Evolutionary conservation across 257 asterid species (phyloP).

Genomic region (Plectranthus barbatus): DNA sequence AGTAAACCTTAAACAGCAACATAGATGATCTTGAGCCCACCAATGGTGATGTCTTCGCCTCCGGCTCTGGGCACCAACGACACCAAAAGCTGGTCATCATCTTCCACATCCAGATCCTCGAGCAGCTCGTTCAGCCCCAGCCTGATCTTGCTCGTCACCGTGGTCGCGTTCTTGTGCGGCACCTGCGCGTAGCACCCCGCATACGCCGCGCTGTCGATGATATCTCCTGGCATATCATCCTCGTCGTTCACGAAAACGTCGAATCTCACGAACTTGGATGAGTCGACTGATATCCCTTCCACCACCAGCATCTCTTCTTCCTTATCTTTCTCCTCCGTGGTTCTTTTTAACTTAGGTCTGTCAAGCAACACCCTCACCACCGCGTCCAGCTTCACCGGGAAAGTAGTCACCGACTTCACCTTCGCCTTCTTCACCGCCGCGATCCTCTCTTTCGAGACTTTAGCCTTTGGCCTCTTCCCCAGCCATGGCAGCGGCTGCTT

Average conservation of each 20-base stretch:
- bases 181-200: slow-evolving; percentile 32
- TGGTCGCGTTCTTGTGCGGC: slow-evolving; percentile 22
- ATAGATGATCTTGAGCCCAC: slow-evolving; percentile 30
- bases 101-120: slow-evolving; percentile 36
- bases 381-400: slow-evolving; percentile 26
- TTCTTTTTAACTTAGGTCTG: slow-evolving; percentile 23
- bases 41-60: slow-evolving; percentile 23
- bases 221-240: slow-evolving; percentile 15
- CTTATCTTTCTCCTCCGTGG: slow-evolving; percentile 16
- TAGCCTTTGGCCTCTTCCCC: slow-evolving; percentile 16
- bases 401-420: not conserved
- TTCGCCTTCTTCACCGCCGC: not conserved
- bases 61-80: slow-evolving; percentile 30
- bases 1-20: not conserved
- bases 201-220: slow-evolving; percentile 31
- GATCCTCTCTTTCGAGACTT: slow-evolving; percentile 1
- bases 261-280: slow-evolving; percentile 18
- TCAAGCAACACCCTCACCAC: slow-evolving; percentile 27
- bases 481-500: slow-evolving; percentile 33
- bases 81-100: slow-evolving; percentile 33
- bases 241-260: slow-evolving; percentile 42
- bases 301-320: slow-evolving; percentile 32
- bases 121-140: slow-evolving; percentile 27
- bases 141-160: slow-evolving; percentile 9
- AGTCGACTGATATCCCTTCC: slow-evolving; percentile 28